Percentiles rank a stretch among this genome's conserved stretches.
These are phyloP conservation scores for Neurospora sp. DNA, from an alignment of 495 filamentous ascomycete species.

Conservation along the genomic window DNA sequence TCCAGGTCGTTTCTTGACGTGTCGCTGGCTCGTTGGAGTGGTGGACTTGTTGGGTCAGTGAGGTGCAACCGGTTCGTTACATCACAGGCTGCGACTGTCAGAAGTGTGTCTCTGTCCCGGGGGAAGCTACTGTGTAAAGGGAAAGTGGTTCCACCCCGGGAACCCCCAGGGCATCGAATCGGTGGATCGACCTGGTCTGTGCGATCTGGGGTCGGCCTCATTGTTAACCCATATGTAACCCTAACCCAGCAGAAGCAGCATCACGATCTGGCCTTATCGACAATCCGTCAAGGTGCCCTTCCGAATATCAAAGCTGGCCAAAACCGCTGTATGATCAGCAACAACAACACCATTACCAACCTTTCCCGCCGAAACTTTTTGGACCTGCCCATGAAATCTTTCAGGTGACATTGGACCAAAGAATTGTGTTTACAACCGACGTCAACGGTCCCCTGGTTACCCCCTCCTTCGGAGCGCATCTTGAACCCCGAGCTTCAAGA, in stretches of 20 bases:
- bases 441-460: not conserved
- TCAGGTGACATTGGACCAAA: not conserved
- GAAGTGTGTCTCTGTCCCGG: not conserved
- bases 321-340: not conserved
- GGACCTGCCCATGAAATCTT: slow-evolving; percentile 2
- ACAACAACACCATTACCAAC: not conserved
- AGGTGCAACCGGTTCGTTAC: slow-evolving; percentile 6
- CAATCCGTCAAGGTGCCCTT: not conserved
- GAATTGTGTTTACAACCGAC: not conserved
- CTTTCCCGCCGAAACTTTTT: not conserved
- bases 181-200: not conserved
- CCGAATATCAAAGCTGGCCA: not conserved
- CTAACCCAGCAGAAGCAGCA: slow-evolving; percentile 21
- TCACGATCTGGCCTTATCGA: slow-evolving; percentile 26
- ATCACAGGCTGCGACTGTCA: slow-evolving; percentile 5
- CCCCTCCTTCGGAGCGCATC: not conserved
- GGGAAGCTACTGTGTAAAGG: not conserved
- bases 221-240: slow-evolving; percentile 1
- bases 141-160: not conserved
- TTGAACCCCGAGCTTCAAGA: not conserved
- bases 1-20: not conserved
- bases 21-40: not conserved
- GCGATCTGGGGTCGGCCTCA: not conserved
- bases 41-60: not conserved
- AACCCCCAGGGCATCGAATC: not conserved